Percentiles rank a stretch among this genome's conserved stretches.
Conservation (phyloP, 305 asterid genomes). For the Rubia peregrina region DNA sequence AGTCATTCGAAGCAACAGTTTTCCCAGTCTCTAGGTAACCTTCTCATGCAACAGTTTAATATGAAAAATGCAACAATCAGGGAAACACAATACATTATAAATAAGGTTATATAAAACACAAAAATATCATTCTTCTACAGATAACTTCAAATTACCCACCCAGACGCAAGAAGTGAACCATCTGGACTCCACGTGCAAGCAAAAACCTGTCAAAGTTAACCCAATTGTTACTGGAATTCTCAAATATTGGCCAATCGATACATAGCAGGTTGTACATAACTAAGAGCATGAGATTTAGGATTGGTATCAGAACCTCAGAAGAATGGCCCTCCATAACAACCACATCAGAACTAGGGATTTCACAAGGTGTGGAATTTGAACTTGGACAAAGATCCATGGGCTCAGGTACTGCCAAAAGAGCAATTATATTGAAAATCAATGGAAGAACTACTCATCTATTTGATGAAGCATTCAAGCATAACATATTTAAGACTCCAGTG, state of each 20-base stretch:
- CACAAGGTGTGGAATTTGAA: slow-evolving; percentile 51
- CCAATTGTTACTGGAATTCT: background rate
- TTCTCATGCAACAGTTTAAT: background rate
- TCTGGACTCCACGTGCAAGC: slow-evolving; percentile 96
- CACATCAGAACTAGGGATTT: slow-evolving; percentile 62
- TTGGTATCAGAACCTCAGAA: slow-evolving; percentile 61
- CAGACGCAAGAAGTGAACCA: slow-evolving; percentile 96
- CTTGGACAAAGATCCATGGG: slow-evolving; percentile 78
- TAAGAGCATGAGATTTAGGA: slow-evolving; percentile 11
- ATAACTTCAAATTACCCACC: slow-evolving; percentile 45
- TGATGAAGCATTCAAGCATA: slow-evolving; percentile 10
- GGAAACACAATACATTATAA: background rate
- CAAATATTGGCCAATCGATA: background rate
- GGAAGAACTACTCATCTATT: background rate
- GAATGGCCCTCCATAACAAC: slow-evolving; percentile 85
- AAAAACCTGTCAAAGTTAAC: slow-evolving; percentile 59
- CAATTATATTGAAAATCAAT: slow-evolving; percentile 12
- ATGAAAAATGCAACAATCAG: background rate
- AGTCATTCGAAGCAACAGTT: background rate
- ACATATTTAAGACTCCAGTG: slow-evolving; percentile 5
- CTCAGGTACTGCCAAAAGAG: slow-evolving; percentile 54
- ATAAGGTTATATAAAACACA: background rate
- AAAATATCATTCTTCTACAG: background rate
- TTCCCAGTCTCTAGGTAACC: background rate
- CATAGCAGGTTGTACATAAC: background rate